A percentile compares a stretch with the other conserved stretches of the same genome.
phyloP scores from a whole-genome alignment of 768 basidiomycete species.

The Suillus variegatus region DNA sequence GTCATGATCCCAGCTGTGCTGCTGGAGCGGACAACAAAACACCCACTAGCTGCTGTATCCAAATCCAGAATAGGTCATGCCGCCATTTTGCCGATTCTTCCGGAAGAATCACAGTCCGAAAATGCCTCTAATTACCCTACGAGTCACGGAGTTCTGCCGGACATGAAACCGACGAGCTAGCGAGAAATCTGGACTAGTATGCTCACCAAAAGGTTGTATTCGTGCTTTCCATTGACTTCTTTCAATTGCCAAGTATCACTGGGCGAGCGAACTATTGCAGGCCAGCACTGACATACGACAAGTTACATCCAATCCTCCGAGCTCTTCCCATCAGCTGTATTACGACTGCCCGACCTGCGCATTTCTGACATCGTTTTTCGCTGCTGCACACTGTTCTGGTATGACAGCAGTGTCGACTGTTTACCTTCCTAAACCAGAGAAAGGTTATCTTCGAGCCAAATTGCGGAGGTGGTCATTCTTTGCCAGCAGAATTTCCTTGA shows the following conservation, averaged over 20 bases:
- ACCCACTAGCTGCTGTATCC: not conserved
- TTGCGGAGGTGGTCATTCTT: not conserved
- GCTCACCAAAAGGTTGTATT: not conserved
- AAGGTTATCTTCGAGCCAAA: not conserved
- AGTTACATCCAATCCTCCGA: not conserved
- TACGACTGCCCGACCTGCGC: not conserved
- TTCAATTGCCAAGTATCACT: not conserved
- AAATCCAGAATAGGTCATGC: not conserved
- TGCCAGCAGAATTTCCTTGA: not conserved
- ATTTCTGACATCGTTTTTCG: not conserved
- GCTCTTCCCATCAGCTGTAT: not conserved
- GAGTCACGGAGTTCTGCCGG: not conserved
- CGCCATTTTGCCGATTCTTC: not conserved
- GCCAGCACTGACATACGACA: not conserved
- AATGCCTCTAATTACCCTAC: not conserved
- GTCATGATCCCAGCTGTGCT: not conserved
- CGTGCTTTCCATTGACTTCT: not conserved
- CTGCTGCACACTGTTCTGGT: not conserved
- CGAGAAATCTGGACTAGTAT: not conserved
- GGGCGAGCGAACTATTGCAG: not conserved
- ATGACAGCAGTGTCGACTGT: not conserved
- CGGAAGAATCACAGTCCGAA: not conserved
- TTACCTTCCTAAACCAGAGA: not conserved
- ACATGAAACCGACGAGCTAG: not conserved
- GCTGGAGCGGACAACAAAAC: not conserved